Base-by-base conservation (phyloP, 2,329 filamentous ascomycete species). In the Ceratocystiopsis sp. region DNA sequence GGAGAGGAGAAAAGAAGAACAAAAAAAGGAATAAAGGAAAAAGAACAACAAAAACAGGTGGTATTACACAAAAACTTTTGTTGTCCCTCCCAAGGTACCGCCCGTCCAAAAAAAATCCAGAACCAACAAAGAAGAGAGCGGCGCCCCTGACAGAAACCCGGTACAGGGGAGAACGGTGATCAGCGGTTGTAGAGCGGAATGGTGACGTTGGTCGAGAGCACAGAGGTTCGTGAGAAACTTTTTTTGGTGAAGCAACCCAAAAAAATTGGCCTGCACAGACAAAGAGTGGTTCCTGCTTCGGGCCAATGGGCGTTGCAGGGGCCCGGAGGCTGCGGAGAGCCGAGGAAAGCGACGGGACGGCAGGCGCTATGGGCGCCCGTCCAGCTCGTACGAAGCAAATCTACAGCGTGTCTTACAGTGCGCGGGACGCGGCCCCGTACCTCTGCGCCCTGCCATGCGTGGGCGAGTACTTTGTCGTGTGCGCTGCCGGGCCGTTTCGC, bases 31-130 rank as follows among this genome's bases (percentile, higher is more conserved):
- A 37, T 18, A 35, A 29, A 17, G 33, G 11, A 35, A 41, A 33
- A 18, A 16, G 35, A 35, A 14, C 10, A 36, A 35, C 16, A 21
- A 38, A 41, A n/a, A 40, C 29, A 17, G 38, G 42, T 36, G 25
- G 35, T 38, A 36, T 15, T 48, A 42, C 45, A 42, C 39, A 39
- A 46, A 41, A 38, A 8, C 10, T 29, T 29, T 29, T 11, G 7
- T 29, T 29, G 6, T 29, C 41, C n/a, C 38, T 40, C 17, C 33
- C 19, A 21, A 42, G 42, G 15, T 40, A 29, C 2, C 25, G 19
- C 25, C 25, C 25, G 6, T 29, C 25, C 11, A 42, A 35, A 8
- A 32, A 10, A 41, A 35, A 38, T 40, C 18, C 35, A 35, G 12
- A 32, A 34, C 32, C 34, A 35, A 13, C 33, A 35, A n/a, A 40